Evolutionary conservation across 139 green algal genomes (phyloP), one percentile per base, ranked within the genome.

Genomic region (Pseudopediastrum boryanum): DNA sequence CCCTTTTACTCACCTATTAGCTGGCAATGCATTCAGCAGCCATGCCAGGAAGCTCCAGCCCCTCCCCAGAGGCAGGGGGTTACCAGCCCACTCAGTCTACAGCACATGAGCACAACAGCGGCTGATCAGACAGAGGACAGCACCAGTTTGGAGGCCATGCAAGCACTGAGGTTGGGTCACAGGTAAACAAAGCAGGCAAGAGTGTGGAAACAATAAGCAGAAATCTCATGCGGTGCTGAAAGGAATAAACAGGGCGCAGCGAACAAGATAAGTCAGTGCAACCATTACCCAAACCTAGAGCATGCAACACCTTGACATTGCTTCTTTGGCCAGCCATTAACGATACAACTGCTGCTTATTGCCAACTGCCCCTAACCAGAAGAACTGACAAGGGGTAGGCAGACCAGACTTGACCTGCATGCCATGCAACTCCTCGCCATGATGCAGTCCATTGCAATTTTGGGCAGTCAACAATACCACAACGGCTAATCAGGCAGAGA

Each of bases 21-120:
- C 39, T 13, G 77, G 77, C 66, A 83, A 31, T 5, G 39, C 42
- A 36, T 83, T 77, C 10, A 83, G 51, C 51, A 72, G 48, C 39
- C 77, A 59, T 4, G 77, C 77, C 54, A 77, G 39, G 36, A 39
- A 83, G 6, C 66, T 36, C 77, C 77, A 83, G 39, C 51, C 77
- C 27, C 63, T 39, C 19, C n/a, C 50, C 41, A 77, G 66, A 2
- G 38, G 39, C 19, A 42, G 29, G 8, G 77, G 29, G 52, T 76
- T 50, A 23, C 77, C 71, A 7, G 71, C 39, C 4, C 54, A 27
- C n/a, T 65, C 54, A 25, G 71, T 78, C 54, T 78, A 56, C 27
- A 78, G 54, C 31, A 63, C 59, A 27, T 50, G 16, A 13, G 52
- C 52, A 67, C 52, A 64, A 43, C 66, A 70, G 38, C 65, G 63